Evolutionary conservation across 345 rosid genomes (phyloP), one percentile per base, ranked within the genome.

Genomic region (Dovyalis caffra): DNA sequence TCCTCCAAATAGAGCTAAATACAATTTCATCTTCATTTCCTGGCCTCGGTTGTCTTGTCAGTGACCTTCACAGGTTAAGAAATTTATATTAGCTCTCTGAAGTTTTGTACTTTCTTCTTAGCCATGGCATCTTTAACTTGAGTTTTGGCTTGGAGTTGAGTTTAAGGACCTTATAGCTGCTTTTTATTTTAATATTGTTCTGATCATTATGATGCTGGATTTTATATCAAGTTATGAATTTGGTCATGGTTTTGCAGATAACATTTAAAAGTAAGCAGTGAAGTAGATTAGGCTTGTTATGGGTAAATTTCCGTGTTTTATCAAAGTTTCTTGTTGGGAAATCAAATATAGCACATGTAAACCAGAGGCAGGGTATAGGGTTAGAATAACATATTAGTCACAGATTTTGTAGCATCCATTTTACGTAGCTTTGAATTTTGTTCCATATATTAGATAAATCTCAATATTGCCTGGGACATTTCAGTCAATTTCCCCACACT

Each of bases 1-100:
- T 96, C 70, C 98, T 96, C 70, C 99, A 96, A 73, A 89, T 93
- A 71, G 99, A 93, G 88, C 73, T 96, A 74, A 96, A 96, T 73
- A 96, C 99, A 77, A 90, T 96, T 70, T 87, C 97, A 3, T 82
- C 86, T 69, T 93, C 99, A 12, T 93, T 96, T 81, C 64, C 97
- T 45, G 97, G 97, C 76, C 97, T 90, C 76, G 62, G 97, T 85
- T 77, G 84, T 80, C 90, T 88, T 78, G 95, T 90, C 71, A 87
- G 84, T 32, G 85, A 88, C 85, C 98, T 96, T 74, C 99, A 92
- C 88, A 89, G 92, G 99, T 96, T 75, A 68, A 45, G 60, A 53
- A 43, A 38, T 35, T 58, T 63, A 0, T 60, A 32, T 74, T 2
- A 34, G n/a, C n/a, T 20, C 60, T 53, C 60, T 49, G 28, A 26